A percentile compares a stretch with the other conserved stretches of the same genome.
Conservation (phyloP, 495 filamentous ascomycete species). For the Aspergillus cavernicola region DNA sequence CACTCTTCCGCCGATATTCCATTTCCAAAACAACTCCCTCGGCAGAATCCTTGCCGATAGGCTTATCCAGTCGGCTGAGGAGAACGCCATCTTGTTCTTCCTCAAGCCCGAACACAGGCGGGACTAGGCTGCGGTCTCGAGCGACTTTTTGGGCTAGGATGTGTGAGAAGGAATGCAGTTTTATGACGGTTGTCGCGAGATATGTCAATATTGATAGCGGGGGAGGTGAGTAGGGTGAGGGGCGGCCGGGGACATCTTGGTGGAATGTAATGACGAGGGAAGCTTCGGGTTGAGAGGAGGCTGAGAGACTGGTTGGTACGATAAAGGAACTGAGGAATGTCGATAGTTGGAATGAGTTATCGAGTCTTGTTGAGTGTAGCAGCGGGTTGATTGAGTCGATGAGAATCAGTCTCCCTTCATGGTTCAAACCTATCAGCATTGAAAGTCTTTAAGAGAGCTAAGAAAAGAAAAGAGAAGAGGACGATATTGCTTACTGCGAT, state of each 20-base stretch:
- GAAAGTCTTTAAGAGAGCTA: background rate
- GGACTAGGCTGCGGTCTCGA: constrained; percentile 61
- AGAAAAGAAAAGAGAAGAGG: background rate
- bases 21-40: constrained; percentile 74
- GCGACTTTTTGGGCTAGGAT: constrained; percentile 64
- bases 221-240: constrained; percentile 62
- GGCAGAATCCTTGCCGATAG: constrained; percentile 40
- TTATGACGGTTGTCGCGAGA: constrained; percentile 65
- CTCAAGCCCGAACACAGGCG: constrained; percentile 71
- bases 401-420: constrained; percentile 41
- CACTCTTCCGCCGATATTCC: constrained; percentile 78
- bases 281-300: constrained; percentile 32
- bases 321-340: constrained; percentile 39
- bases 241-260: constrained; percentile 45
- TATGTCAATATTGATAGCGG: constrained; percentile 60
- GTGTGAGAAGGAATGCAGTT: constrained; percentile 62
- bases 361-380: constrained; percentile 25
- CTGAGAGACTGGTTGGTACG: constrained; percentile 19
- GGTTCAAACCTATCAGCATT: constrained; percentile 7
- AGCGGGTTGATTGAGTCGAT: constrained; percentile 46
- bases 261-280: constrained; percentile 46
- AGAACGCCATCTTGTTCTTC: constrained; percentile 74
- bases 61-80: constrained; percentile 46
- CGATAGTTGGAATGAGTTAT: constrained; percentile 31
- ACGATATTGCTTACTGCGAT: constrained; percentile 35